Evolutionary conservation across 2,329 filamentous ascomycete genomes (phyloP).

Genomic region (Pezicula rhizophila): DNA sequence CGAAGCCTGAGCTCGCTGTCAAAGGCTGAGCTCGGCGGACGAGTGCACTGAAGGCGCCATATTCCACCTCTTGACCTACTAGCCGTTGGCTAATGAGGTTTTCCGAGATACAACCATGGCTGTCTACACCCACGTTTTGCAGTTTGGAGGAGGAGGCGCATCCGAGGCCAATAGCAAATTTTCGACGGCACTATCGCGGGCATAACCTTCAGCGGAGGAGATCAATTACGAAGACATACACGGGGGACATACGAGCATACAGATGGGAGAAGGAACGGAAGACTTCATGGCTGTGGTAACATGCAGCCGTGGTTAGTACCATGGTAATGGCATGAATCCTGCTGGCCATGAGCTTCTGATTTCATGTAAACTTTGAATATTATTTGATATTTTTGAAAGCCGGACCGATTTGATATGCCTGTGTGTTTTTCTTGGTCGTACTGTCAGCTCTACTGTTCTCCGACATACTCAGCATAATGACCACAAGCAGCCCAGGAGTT

Average conservation of each 20-base stretch:
- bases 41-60: slow-evolving; percentile 61
- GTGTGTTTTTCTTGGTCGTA: too few relatives aligned
- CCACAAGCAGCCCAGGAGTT: too few relatives aligned
- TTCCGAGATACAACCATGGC: slow-evolving; percentile 51
- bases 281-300: not conserved
- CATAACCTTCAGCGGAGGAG: not conserved
- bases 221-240: too few relatives aligned
- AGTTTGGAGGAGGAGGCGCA: not conserved
- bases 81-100: slow-evolving; percentile 83
- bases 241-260: too few relatives aligned
- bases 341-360: too few relatives aligned
- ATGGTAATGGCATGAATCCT: too few relatives aligned
- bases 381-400: too few relatives aligned
- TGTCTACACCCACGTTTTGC: slow-evolving; percentile 21
- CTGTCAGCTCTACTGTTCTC: too few relatives aligned
- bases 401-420: too few relatives aligned
- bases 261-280: too few relatives aligned
- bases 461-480: too few relatives aligned
- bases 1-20: slow-evolving; percentile 62
- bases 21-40: slow-evolving; percentile 63
- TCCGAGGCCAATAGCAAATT: not conserved
- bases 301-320: not conserved
- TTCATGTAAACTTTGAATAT: too few relatives aligned
- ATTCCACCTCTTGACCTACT: slow-evolving; percentile 83
- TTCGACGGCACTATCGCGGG: slow-evolving; percentile 6